Conservation (phyloP, 371 early-diverging fungal species). For the Mortierella sp. region DNA sequence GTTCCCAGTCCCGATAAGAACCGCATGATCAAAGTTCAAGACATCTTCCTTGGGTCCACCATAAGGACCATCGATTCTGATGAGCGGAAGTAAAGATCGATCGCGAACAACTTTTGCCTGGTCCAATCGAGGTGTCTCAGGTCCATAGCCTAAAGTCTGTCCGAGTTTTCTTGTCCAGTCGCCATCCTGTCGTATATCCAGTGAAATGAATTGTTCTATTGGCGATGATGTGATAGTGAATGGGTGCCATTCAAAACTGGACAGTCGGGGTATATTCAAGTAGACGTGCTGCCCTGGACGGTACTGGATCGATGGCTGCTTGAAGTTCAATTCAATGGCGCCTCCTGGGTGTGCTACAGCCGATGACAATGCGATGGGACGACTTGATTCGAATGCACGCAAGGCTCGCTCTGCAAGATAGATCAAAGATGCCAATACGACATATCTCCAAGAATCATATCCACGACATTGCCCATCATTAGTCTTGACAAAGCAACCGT, state of each 20-base stretch:
- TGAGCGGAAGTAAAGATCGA: constrained; percentile 60
- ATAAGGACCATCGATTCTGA: constrained; percentile 89
- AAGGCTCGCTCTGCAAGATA: constrained; percentile 72
- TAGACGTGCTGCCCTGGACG: constrained; percentile 83
- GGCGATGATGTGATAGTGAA: constrained; percentile 93
- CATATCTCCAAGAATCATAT: constrained; percentile 63
- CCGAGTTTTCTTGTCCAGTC: constrained; percentile 85
- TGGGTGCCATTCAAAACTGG: constrained; percentile 84
- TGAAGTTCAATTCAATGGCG: constrained; percentile 77
- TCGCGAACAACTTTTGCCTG: constrained; percentile 32
- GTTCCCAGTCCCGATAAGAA: constrained; percentile 88
- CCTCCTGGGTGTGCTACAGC: constrained; percentile 77
- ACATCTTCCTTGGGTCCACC: constrained; percentile 90
- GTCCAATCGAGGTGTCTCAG: constrained; percentile 30
- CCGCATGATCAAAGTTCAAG: constrained; percentile 79
- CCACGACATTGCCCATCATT: constrained; percentile 60
- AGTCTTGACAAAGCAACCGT: constrained; percentile 73
- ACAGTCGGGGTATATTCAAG: constrained; percentile 76
- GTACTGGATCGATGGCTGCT: constrained; percentile 68
- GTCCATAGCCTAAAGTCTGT: constrained; percentile 51
- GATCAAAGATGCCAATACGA: constrained; percentile 63
- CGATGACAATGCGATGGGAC: constrained; percentile 62
- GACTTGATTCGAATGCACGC: constrained; percentile 65
- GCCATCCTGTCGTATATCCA: constrained; percentile 86
- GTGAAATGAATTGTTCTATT: constrained; percentile 76